Evolutionary conservation across 2,329 filamentous ascomycete genomes (phyloP).

Genomic region (Zasmidium angulare): DNA sequence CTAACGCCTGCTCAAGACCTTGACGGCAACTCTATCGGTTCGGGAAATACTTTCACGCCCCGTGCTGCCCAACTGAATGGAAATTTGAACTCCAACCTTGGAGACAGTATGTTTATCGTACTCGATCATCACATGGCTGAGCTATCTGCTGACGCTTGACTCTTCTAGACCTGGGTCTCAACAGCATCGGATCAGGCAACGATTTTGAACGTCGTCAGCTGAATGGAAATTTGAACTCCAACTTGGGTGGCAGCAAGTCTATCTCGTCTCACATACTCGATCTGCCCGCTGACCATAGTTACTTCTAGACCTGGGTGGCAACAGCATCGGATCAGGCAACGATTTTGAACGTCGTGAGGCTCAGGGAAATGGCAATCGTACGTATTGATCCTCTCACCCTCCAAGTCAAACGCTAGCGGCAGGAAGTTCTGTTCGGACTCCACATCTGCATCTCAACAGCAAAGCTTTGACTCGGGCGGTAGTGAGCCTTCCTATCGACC

Average conservation of each 20-base stretch:
- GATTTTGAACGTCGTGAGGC: background rate
- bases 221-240: background rate
- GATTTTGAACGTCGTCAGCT: background rate
- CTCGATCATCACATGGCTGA: too few species aligned
- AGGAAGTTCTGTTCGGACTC: too few species aligned
- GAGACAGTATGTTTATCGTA: too few species aligned
- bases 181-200: constrained; percentile 5
- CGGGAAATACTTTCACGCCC: background rate
- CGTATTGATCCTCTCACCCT: too few species aligned
- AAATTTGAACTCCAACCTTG: background rate
- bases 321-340: background rate
- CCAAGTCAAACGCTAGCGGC: too few species aligned
- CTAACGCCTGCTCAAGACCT: too few species aligned
- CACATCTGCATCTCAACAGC: too few species aligned
- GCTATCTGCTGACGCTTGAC: too few species aligned
- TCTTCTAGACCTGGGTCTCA: background rate
- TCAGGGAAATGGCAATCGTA: background rate
- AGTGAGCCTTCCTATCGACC: too few species aligned
- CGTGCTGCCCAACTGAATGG: background rate
- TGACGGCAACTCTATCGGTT: background rate
- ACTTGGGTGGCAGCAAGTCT: background rate
- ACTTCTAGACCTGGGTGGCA: background rate
- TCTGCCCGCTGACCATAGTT: too few species aligned
- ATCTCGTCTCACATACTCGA: too few species aligned
- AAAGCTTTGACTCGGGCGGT: too few species aligned